Evolutionary conservation across 352 stramenopile species (phyloP), one percentile per base, ranked within the genome.

Genomic region (Achlya hypogyna): DNA sequence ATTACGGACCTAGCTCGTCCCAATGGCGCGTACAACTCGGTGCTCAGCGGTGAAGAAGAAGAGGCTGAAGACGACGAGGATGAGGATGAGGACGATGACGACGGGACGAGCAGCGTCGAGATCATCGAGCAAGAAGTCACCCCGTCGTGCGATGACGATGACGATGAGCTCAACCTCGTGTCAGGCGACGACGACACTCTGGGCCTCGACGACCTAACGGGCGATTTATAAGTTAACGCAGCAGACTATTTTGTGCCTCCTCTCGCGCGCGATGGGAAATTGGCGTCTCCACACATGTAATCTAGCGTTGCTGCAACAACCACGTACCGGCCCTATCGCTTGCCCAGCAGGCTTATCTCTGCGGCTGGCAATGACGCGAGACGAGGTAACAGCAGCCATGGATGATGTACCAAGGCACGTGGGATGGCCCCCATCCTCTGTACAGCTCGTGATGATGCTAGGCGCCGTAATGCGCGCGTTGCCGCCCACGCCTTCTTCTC

Each of bases 1-100:
- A 67, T 67, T 45, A 67, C 51, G 27, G 60, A 67, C 18, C 32
- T 67, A 6, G 60, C 60, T 6, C 45, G 51, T 20, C 60, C 51
- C 22, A 67, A 34, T 28, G 60, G 60, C 9, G 40, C 60, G 22
- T 60, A 60, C 51, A 67, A 67, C 51, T 58, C 60, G 20, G 51
- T 67, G 10, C 47, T 67, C 18, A 60, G 47, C 49, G 60, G 60
- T 31, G 60, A 67, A n/a, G 60, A 67, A 28, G 60, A 67, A n/a
- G 60, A 67, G 18, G 60, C 43, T 3, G 60, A 67, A 9, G 60
- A 45, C 4, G 59, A 65, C 16, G 59, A 65, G 5, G 60, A 58
- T 10, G 60, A 54, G 5, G 60, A 67, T 22, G 47, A 54, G 14
- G 56, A 1, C 18, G 38, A 67, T 34, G 60, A 60, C 34, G 54